Evolutionary conservation across 306 rosid genomes (phyloP).

Genomic region (Gastrolobium bilobum): DNA sequence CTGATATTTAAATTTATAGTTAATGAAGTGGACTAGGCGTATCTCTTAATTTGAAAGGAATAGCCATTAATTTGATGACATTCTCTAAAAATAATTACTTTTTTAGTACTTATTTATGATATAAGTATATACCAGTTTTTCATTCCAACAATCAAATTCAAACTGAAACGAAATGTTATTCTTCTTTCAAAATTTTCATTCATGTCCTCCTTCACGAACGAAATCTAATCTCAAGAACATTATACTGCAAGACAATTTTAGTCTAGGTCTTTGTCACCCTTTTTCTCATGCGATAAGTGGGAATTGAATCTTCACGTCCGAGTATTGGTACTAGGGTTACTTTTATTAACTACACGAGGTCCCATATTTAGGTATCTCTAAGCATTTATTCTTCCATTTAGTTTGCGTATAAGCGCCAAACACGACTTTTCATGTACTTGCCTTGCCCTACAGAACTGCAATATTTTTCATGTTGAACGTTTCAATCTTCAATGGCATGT

Average conservation of each 20-base stretch:
- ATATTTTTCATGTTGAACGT: neutral
- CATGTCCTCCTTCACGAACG: neutral
- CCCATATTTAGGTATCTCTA: neutral
- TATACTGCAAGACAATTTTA: neutral
- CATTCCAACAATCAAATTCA: neutral
- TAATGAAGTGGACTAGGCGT: no score
- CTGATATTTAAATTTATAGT: no score
- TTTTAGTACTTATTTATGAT: no score
- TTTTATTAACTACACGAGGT: neutral
- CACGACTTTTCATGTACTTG: neutral
- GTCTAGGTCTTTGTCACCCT: neutral
- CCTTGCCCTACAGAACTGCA: neutral
- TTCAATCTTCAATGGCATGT: slow-evolving; percentile 26
- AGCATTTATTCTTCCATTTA: neutral
- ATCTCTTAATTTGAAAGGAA: no score
- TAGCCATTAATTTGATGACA: no score
- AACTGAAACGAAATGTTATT: neutral
- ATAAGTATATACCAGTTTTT: neutral
- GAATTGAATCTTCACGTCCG: neutral
- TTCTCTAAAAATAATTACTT: no score
- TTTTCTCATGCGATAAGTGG: neutral
- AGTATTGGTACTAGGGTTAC: neutral
- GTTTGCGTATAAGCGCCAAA: slow-evolving; percentile 18
- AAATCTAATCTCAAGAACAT: neutral
- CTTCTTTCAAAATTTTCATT: neutral